Conservation (phyloP, 257 asterid genomes). For the Solanum gandarillasii region DNA sequence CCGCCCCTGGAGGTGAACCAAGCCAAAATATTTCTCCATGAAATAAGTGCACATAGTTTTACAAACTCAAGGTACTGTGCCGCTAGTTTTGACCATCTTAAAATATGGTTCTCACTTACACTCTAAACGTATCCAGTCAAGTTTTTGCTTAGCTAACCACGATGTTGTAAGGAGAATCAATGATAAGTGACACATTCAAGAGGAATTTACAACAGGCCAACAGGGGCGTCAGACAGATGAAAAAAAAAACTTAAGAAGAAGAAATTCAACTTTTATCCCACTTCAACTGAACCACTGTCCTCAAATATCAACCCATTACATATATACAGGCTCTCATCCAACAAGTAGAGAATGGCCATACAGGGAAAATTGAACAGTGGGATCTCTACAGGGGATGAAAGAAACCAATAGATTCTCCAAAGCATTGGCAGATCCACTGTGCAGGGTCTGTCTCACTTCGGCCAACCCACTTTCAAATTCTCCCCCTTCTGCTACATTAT, state of each 20-base stretch:
- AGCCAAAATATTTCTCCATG: background rate
- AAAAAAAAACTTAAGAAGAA: background rate
- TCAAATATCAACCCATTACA: constrained; percentile 1
- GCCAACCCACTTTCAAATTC: background rate
- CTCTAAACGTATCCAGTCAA: background rate
- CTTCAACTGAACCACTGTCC: background rate
- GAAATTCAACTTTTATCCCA: background rate
- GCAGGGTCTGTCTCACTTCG: background rate
- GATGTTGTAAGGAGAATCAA: background rate
- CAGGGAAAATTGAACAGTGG: constrained; percentile 24
- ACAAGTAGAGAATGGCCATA: constrained; percentile 30
- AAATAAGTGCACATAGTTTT: background rate
- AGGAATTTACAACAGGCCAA: background rate
- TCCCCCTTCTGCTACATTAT: background rate
- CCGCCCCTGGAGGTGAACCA: no score
- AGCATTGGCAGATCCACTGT: background rate
- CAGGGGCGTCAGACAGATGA: background rate
- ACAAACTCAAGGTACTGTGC: background rate
- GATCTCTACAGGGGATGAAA: constrained; percentile 32
- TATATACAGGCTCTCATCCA: constrained; percentile 46
- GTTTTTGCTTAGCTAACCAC: background rate
- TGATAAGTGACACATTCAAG: background rate
- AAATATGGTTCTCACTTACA: background rate
- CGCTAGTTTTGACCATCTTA: background rate
- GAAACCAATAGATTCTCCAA: constrained; percentile 2